Conservation (phyloP, 805 yeast species). For the Metschnikowia shivogae region DNA sequence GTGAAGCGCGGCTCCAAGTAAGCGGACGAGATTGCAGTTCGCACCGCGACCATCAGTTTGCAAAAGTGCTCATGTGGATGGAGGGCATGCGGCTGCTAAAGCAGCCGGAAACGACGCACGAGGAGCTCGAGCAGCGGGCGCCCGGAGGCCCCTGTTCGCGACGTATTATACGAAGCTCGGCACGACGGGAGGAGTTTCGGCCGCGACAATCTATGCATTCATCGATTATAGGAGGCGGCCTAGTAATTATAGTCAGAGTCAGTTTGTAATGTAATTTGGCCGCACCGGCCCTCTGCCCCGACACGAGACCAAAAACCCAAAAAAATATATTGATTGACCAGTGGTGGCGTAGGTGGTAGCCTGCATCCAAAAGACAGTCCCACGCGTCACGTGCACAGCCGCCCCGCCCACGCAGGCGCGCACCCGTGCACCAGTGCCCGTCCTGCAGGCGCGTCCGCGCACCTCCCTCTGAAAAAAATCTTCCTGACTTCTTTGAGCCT, state of each 20-base stretch:
- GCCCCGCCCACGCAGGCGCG: background rate
- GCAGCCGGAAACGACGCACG: background rate
- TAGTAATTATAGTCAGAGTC: slow-evolving; percentile 5
- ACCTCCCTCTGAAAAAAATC: slow-evolving; percentile 16
- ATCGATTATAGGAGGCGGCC: slow-evolving; percentile 4
- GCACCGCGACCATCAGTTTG: background rate
- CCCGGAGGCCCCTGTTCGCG: slow-evolving; percentile 1
- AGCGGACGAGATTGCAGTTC: slow-evolving; percentile 1
- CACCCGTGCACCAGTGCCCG: background rate
- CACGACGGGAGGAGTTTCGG: background rate
- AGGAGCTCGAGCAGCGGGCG: background rate
- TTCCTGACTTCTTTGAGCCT: background rate
- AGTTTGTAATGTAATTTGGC: slow-evolving; percentile 5
- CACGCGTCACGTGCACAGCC: background rate
- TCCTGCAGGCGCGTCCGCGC: slow-evolving; percentile 1
- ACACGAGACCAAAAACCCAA: slow-evolving; percentile 1
- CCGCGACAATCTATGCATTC: slow-evolving; percentile 5
- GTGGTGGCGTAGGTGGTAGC: background rate
- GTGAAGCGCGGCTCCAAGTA: slow-evolving; percentile 49
- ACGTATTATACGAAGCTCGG: slow-evolving; percentile 3
- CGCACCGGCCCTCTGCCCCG: slow-evolving; percentile 3
- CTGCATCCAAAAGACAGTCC: background rate
- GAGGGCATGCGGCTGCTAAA: slow-evolving; percentile 1
- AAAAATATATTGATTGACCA: slow-evolving; percentile 1
- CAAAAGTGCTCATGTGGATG: background rate